Base-by-base conservation (phyloP, 2,329 filamentous ascomycete genomes). In the Nemania serpens region DNA sequence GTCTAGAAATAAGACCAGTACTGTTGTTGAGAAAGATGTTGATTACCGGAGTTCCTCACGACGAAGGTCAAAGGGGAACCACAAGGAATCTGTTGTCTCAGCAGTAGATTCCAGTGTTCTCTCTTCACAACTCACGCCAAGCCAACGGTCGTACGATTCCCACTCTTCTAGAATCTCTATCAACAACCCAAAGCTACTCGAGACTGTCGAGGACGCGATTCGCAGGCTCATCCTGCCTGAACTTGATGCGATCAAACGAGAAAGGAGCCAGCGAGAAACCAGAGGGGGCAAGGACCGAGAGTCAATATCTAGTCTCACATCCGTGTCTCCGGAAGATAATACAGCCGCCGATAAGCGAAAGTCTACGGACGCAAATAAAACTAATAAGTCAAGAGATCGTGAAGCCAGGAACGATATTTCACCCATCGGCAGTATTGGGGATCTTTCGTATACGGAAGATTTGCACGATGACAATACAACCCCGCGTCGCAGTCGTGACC, bases 171-270 rank as follows among this genome's bases (percentile, higher is more conserved):
- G 78, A 22, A 91, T 91, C 2, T 94, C 91, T 0, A 91, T 96
- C 74, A 96, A 96, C 77, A 97, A 97, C 70, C 93, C 93, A 0
- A 95, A 92, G 72, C 79, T 97, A 1, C 83, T 97, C 2, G 91
- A 95, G 70, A 95, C 93, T 0, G 93, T 97, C 2, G 93, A 97
- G 77, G 93, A 97, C 76, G 93, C 93, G 13, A 96, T 97, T 71
- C 88, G 92, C 64, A 86, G 93, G 50, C 82, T 97, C 51, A 96
- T 97, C 55, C 78, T 99, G 2, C 95, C 95, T 0, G 94, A 99
- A 75, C 82, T 99, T 46, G 94, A 92, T 69, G 91, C 93, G 10
- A 81, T 99, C 56, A 97, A 97, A 75, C 88, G 93, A 69, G 93
- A 97, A 71, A 91, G 94, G 74, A 93, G 91, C 74, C 89, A 89